Evolutionary conservation across 2,329 filamentous ascomycete genomes (phyloP).

Genomic region (Cryphonectria naterciae): DNA sequence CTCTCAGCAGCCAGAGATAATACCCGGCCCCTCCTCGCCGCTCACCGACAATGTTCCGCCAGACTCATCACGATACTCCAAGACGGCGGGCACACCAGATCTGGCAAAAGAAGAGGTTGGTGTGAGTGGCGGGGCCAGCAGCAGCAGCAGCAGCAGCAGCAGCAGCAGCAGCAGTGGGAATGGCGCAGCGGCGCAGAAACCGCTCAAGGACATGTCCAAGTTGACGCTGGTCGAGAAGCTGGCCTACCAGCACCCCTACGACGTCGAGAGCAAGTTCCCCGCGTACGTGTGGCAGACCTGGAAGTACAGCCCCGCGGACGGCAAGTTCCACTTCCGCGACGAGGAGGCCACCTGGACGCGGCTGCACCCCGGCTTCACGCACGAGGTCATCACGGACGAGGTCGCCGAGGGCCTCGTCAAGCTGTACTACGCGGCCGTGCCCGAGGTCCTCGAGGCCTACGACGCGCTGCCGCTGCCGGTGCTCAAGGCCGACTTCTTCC

Average conservation of each 20-base stretch:
- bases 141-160: background rate
- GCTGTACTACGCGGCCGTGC: conserved; percentile 83
- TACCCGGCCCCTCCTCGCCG: conserved; percentile 39
- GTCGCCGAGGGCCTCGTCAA: conserved; percentile 80
- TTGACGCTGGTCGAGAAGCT: conserved; percentile 80
- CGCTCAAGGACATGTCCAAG: conserved; percentile 70
- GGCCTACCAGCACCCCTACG: conserved; percentile 92
- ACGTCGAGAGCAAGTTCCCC: conserved; percentile 85
- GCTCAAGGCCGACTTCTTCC: conserved; percentile 79
- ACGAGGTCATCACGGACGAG: conserved; percentile 94
- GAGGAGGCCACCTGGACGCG: conserved; percentile 89
- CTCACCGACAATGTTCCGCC: conserved; percentile 30
- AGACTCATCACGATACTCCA: conserved; percentile 33
- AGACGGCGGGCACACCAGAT: conserved; percentile 28
- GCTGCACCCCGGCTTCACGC: conserved; percentile 86
- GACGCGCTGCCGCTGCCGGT: conserved; percentile 72
- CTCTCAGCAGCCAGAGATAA: conserved; percentile 37
- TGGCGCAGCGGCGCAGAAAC: conserved; percentile 53
- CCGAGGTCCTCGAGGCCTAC: conserved; percentile 80
- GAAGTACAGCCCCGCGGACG: conserved; percentile 81
- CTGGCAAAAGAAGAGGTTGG: conserved; percentile 22
- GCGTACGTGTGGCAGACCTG: conserved; percentile 99
- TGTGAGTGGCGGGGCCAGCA: conserved; percentile 29
- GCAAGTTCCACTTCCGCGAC: conserved; percentile 78
- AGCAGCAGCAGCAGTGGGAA: conserved; percentile 6